Conservation (phyloP, 331 rosid genomes). For the Quercus lobata region DNA sequence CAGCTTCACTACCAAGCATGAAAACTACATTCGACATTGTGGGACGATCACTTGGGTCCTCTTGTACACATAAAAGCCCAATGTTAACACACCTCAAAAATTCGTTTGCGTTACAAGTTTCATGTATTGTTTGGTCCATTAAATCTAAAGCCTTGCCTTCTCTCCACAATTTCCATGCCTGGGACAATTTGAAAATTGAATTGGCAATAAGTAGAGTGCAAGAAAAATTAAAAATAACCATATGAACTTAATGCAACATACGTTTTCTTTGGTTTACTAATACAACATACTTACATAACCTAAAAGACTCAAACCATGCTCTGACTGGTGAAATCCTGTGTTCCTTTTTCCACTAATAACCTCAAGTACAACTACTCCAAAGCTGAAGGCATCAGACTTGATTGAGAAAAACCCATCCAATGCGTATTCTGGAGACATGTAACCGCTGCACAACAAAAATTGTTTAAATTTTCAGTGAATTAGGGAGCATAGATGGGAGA, state of each 20-base stretch:
- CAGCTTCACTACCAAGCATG: slow-evolving; percentile 43
- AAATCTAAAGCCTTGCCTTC: slow-evolving; percentile 32
- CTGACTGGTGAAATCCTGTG: slow-evolving; percentile 35
- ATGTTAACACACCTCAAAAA: slow-evolving; percentile 36
- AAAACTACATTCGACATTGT: slow-evolving; percentile 37
- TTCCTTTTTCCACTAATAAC: slow-evolving; percentile 57
- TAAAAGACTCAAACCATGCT: slow-evolving; percentile 39
- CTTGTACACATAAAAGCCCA: slow-evolving; percentile 55
- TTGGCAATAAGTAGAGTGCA: neutral
- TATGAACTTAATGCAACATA: no score
- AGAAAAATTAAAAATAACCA: neutral
- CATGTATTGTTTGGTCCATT: slow-evolving; percentile 30
- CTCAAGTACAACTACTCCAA: slow-evolving; percentile 51
- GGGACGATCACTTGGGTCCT: slow-evolving; percentile 52
- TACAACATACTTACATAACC: slow-evolving; percentile 38
- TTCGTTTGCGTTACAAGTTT: slow-evolving; percentile 28
- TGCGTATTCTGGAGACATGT: slow-evolving; percentile 57
- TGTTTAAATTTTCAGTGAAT: slow-evolving; percentile 8
- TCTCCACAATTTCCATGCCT: slow-evolving; percentile 60
- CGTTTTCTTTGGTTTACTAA: no score
- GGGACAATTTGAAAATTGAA: neutral
- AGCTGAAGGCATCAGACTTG: slow-evolving; percentile 53
- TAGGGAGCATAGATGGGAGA: neutral
- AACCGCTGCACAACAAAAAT: slow-evolving; percentile 31
- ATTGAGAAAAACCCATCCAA: slow-evolving; percentile 44